Conservation (phyloP, 2,329 filamentous ascomycete species). For the Pezicula neosporulosa region DNA sequence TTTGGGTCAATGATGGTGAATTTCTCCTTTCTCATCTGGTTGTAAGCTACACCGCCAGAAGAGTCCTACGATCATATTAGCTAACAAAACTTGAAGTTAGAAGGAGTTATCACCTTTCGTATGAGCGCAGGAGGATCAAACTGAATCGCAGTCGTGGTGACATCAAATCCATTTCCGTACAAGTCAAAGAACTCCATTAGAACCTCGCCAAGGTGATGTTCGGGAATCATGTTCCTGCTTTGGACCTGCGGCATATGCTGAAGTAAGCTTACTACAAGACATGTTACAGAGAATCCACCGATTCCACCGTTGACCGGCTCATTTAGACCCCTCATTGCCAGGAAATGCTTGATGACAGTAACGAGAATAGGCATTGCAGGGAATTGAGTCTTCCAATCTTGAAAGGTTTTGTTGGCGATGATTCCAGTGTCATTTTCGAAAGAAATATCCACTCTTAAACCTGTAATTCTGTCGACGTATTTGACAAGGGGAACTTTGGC, state of each 20-base stretch:
- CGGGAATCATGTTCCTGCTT: slow-evolving; percentile 52
- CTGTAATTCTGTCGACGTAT: slow-evolving; percentile 74
- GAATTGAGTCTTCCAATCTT: slow-evolving; percentile 72
- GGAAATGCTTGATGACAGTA: slow-evolving; percentile 85
- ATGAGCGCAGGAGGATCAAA: slow-evolving; percentile 73
- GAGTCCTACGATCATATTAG: slow-evolving; percentile 11
- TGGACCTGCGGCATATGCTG: slow-evolving; percentile 74
- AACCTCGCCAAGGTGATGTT: slow-evolving; percentile 73
- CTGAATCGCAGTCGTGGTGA: slow-evolving; percentile 65
- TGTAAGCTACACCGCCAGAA: slow-evolving; percentile 39
- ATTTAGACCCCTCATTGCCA: slow-evolving; percentile 85
- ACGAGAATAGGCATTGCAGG: slow-evolving; percentile 86
- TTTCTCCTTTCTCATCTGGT: slow-evolving; percentile 52
- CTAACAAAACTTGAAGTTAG: slow-evolving; percentile 1
- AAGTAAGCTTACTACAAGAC: slow-evolving; percentile 84
- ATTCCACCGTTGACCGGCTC: slow-evolving; percentile 90
- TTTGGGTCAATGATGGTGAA: slow-evolving; percentile 93
- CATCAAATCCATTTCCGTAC: slow-evolving; percentile 81
- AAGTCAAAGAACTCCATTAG: slow-evolving; percentile 86
- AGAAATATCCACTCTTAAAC: slow-evolving; percentile 84
- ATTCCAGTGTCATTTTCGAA: slow-evolving; percentile 90
- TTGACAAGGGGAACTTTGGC: slow-evolving; percentile 93
- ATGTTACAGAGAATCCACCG: slow-evolving; percentile 91
- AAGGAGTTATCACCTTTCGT: slow-evolving; percentile 59
- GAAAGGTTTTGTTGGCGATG: slow-evolving; percentile 75